Conservation (phyloP, 805 yeast species). For the Kregervanrija pseudodelftensis region DNA sequence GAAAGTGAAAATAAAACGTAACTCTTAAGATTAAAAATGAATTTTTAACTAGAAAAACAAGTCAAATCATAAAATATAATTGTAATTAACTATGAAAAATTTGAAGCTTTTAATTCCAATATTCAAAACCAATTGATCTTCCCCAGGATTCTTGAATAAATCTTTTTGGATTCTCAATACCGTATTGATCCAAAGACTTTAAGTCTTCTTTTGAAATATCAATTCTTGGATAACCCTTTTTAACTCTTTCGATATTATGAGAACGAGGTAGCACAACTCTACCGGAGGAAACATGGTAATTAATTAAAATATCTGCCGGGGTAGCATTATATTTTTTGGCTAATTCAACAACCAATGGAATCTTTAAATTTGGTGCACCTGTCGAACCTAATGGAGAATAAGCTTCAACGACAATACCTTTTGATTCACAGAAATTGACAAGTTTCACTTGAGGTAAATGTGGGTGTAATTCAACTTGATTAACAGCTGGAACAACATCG, state of each 20-base stretch:
- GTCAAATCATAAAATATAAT: neutral
- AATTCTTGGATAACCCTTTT: slow-evolving; percentile 29
- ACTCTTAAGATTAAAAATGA: neutral
- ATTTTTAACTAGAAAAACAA: no score
- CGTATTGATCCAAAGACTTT: slow-evolving; percentile 21
- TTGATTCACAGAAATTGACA: slow-evolving; percentile 29
- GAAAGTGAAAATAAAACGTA: neutral
- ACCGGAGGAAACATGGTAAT: slow-evolving; percentile 59
- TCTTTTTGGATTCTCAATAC: slow-evolving; percentile 27
- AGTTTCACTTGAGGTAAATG: slow-evolving; percentile 35
- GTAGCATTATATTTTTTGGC: slow-evolving; percentile 50
- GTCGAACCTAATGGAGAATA: slow-evolving; percentile 59
- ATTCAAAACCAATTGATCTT: slow-evolving; percentile 26
- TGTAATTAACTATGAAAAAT: no score
- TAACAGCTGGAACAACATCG: slow-evolving; percentile 43
- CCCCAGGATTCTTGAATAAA: slow-evolving; percentile 27
- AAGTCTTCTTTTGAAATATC: slow-evolving; percentile 33
- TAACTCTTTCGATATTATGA: slow-evolving; percentile 56
- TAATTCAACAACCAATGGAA: slow-evolving; percentile 42
- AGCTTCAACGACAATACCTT: slow-evolving; percentile 40
- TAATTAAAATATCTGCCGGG: slow-evolving; percentile 50
- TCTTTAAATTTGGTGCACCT: slow-evolving; percentile 56
- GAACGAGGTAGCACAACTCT: slow-evolving; percentile 65
- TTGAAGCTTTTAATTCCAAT: slow-evolving; percentile 17
- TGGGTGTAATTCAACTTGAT: slow-evolving; percentile 50